Evolutionary conservation across 1,284 basidiomycete genomes (phyloP), one percentile per base, ranked within the genome.

Genomic region (Fomes fomentarius): DNA sequence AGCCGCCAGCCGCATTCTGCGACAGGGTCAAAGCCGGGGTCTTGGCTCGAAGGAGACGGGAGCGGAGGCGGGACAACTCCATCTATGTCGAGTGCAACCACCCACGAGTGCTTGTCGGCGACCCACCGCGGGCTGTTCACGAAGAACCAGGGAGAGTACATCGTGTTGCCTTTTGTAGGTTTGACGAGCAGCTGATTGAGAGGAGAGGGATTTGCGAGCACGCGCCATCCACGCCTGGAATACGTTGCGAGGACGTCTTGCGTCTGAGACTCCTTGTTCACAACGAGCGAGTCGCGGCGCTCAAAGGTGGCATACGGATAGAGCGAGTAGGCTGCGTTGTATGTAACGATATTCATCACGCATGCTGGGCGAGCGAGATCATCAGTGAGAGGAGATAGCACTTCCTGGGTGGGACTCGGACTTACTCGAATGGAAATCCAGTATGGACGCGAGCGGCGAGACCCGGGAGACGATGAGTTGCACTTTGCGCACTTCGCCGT

Each of bases 381-480:
- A 11, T 6, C 21, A 11, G 19, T 28, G 12, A 46, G 15, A 14
- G 11, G 14, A 22, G 6, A 3, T 17, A 15, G 8, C n/a, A 15
- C 12, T 17, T 2, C 8, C 17, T 28, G n/a, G 26, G 14, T 11
- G 0, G 8, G 15, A 41, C 14, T 7, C 12, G 39, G 22, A 65
- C 77, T 33, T 51, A 80, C 79, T 77, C 0, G 73, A 77, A 57
- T 82, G 79, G 47, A 77, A 80, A 4, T 60, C 59, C 2, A 80
- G 54, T 25, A 80, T 71, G 31, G 60, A 58, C 14, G 71, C 66
- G 1, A 81, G 7, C 0, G 74, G 35, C 66, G 53, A 4, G 17
- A 24, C 21, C 45, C 51, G 35, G n/a, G 47, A 60, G 39, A 68
- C 58, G 3, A 74, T 64, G 35, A 50, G 50, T 33, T 57, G 58